phyloP scores from a whole-genome alignment of 257 asterid genomes.

The Solanum arcanum region DNA sequence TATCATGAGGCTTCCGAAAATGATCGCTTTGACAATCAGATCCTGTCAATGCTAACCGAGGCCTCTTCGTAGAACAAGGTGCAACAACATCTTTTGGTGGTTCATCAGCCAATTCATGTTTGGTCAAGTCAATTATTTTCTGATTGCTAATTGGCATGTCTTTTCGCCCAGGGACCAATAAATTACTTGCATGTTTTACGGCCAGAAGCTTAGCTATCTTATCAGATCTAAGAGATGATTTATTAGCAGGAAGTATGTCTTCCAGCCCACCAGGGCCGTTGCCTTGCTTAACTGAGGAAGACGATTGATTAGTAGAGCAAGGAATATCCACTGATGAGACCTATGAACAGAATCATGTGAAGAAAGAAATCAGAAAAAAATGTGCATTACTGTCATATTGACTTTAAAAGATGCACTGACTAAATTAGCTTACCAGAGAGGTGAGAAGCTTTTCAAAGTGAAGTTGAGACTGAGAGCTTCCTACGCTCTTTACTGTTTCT shows the following conservation, averaged over 20 bases:
- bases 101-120: conserved; percentile 16
- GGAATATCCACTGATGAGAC: neutral
- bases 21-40: conserved; percentile 10
- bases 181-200: conserved; percentile 25
- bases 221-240: conserved; percentile 43
- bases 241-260: conserved; percentile 81
- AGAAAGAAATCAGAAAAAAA: neutral
- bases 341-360: neutral
- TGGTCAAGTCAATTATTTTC: neutral
- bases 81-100: conserved; percentile 23
- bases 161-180: conserved; percentile 12
- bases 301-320: conserved; percentile 18
- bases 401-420: neutral
- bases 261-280: conserved; percentile 15
- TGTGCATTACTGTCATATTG: neutral
- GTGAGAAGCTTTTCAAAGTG: conserved; percentile 25
- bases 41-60: conserved; percentile 37
- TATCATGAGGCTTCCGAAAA: conserved; percentile 10
- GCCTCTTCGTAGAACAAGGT: conserved; percentile 45
- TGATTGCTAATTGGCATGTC: neutral
- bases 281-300: conserved; percentile 27
- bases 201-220: conserved; percentile 21
- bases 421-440: conserved; percentile 32
- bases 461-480: conserved; percentile 23
- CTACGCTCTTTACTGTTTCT: conserved; percentile 25